These are phyloP conservation scores for Angomonas deanei DNA, from an alignment of 208 protist genomes.

Conservation along the genomic window DNA sequence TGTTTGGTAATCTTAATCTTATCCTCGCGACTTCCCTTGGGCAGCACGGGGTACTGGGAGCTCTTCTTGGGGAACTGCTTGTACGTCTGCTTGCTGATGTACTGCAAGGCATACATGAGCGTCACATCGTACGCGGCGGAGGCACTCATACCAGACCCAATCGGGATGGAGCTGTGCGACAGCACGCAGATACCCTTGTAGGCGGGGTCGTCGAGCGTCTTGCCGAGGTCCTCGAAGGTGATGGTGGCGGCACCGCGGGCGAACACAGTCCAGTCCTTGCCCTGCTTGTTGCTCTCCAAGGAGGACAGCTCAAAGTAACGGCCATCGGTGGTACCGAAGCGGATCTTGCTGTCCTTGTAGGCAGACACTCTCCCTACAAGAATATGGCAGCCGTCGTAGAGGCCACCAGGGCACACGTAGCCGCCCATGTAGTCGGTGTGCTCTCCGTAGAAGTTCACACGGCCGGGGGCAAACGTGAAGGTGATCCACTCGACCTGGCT, in stretches of 20 bases:
- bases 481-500: constrained; percentile 42
- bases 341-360: constrained; percentile 33
- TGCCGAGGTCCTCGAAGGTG: constrained; percentile 30
- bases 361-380: constrained; percentile 34
- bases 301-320: constrained; percentile 27
- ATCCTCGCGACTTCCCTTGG: constrained; percentile 23
- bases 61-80: constrained; percentile 4
- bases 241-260: constrained; percentile 32
- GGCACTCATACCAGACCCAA: constrained; percentile 70
- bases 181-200: constrained; percentile 45
- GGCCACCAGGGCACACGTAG: constrained; percentile 49
- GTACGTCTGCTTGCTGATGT: constrained; percentile 21
- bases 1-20: constrained; percentile 40
- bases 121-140: constrained; percentile 60
- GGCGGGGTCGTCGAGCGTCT: constrained; percentile 27
- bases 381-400: constrained; percentile 48
- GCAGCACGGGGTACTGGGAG: constrained; percentile 25
- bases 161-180: constrained; percentile 54
- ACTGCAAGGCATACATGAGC: constrained; percentile 33
- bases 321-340: constrained; percentile 33
- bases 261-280: constrained; percentile 51
- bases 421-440: constrained; percentile 82
- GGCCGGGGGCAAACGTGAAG: constrained; percentile 57
- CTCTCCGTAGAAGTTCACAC: constrained; percentile 85
- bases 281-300: constrained; percentile 20